These are phyloP conservation scores for Clarireedia sp. DNA, from an alignment of 2,329 filamentous ascomycete genomes.

Conservation along the genomic window DNA sequence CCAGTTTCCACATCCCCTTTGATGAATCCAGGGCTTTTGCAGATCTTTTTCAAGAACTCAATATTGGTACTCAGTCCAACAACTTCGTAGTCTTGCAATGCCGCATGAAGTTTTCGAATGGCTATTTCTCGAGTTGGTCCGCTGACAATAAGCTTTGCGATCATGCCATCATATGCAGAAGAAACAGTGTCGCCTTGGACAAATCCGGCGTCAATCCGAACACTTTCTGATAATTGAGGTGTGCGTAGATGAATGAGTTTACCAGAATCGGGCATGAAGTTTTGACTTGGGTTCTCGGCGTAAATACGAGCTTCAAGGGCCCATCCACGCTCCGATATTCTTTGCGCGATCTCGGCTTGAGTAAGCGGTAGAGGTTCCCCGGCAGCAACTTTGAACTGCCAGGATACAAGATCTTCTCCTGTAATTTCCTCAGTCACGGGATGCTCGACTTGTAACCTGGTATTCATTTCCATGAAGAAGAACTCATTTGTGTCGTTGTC, in stretches of 20 bases:
- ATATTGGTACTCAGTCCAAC: slow-evolving; percentile 93
- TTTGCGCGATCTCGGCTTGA: slow-evolving; percentile 56
- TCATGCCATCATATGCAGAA: slow-evolving; percentile 97
- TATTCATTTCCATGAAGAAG: slow-evolving; percentile 79
- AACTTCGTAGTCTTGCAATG: slow-evolving; percentile 83
- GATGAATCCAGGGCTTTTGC: slow-evolving; percentile 73
- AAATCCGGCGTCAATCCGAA: slow-evolving; percentile 91
- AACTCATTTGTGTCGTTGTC: slow-evolving; percentile 76
- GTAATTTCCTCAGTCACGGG: slow-evolving; percentile 82
- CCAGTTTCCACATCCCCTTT: slow-evolving; percentile 88
- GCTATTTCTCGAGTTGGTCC: slow-evolving; percentile 71
- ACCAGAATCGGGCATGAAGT: slow-evolving; percentile 92
- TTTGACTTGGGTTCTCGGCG: slow-evolving; percentile 84
- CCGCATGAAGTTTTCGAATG: slow-evolving; percentile 71
- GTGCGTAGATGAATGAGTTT: slow-evolving; percentile 75
- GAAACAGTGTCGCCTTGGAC: slow-evolving; percentile 86
- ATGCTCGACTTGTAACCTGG: slow-evolving; percentile 90
- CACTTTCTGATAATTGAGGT: slow-evolving; percentile 58
- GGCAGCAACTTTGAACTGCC: slow-evolving; percentile 85
- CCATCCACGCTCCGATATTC: slow-evolving; percentile 69
- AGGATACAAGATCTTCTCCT: slow-evolving; percentile 75
- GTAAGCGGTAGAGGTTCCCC: slow-evolving; percentile 59
- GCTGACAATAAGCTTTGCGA: slow-evolving; percentile 91
- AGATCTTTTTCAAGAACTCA: slow-evolving; percentile 88
- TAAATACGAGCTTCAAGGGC: slow-evolving; percentile 96